These are phyloP conservation scores for Hawksworthiomyces lignivorus DNA, from an alignment of 2,329 filamentous ascomycete species.

Conservation along the genomic window DNA sequence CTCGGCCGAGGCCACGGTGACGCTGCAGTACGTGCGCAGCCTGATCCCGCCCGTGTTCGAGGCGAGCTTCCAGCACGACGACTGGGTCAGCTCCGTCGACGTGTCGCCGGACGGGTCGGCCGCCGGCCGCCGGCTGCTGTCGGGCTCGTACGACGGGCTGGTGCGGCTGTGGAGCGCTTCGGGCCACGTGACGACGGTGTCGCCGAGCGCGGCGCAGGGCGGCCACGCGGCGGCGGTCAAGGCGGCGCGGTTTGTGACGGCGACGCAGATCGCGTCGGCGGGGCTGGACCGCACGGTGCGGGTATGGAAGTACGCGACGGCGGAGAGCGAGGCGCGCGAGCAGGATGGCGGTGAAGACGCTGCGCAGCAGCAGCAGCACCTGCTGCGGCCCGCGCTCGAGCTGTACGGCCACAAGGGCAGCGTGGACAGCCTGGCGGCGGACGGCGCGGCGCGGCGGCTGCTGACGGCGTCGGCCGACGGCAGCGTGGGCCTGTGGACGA, in stretches of 20 bases:
- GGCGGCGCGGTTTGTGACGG: slow-evolving; percentile 73
- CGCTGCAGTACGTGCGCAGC: slow-evolving; percentile 88
- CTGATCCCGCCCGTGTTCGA: slow-evolving; percentile 83
- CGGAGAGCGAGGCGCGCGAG: slow-evolving; percentile 50
- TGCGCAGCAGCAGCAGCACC: slow-evolving; percentile 59
- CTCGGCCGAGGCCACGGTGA: slow-evolving; percentile 78
- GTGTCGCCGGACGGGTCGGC: slow-evolving; percentile 62
- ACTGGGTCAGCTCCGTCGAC: slow-evolving; percentile 89
- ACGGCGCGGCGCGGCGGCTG: slow-evolving; percentile 65
- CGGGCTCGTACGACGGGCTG: slow-evolving; percentile 86
- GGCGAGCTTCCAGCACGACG: slow-evolving; percentile 91
- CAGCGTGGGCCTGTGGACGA: slow-evolving; percentile 77
- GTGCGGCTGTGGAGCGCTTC: slow-evolving; percentile 85
- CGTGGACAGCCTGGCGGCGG: slow-evolving; percentile 67
- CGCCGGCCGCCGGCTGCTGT: slow-evolving; percentile 63
- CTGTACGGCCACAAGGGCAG: slow-evolving; percentile 39
- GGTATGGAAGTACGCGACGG: slow-evolving; percentile 81
- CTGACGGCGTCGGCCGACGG: slow-evolving; percentile 82
- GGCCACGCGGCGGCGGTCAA: slow-evolving; percentile 74
- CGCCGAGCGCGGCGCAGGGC: slow-evolving; percentile 55
- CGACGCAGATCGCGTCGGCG: slow-evolving; percentile 71
- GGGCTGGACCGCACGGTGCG: slow-evolving; percentile 79
- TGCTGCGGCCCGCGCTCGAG: slow-evolving; percentile 16
- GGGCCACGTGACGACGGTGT: slow-evolving; percentile 75
- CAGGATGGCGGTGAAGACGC: slow-evolving; percentile 62